Evolutionary conservation across 768 basidiomycete species (phyloP).

Genomic region (Naganishia vishniacii): DNA sequence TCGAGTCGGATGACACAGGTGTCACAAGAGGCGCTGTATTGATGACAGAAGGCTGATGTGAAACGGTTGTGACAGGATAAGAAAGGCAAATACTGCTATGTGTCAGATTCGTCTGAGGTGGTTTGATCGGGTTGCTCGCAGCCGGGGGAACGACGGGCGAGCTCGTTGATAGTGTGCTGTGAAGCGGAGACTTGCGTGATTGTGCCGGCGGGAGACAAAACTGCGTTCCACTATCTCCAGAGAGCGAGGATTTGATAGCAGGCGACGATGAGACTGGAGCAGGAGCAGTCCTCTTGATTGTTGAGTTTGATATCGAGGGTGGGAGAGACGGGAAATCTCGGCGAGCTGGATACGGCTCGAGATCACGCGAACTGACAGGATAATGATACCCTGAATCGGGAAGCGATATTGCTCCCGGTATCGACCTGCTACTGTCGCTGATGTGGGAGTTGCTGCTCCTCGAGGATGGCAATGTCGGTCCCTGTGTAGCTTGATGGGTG

Average conservation of each 20-base stretch:
- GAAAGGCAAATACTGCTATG: background rate
- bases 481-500: background rate
- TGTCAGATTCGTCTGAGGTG: background rate
- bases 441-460: constrained; percentile 3
- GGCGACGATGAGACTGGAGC: background rate
- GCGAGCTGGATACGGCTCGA: background rate
- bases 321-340: background rate
- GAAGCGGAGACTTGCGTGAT: background rate
- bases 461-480: constrained; percentile 1
- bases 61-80: background rate
- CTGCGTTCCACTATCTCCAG: background rate
- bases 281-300: background rate
- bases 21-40: background rate
- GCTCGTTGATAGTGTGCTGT: background rate
- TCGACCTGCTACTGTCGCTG: constrained; percentile 13
- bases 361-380: background rate
- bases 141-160: background rate
- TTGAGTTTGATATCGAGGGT: too few species aligned
- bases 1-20: background rate
- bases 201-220: background rate
- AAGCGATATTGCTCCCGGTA: background rate
- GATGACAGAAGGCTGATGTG: background rate
- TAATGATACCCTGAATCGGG: constrained; percentile 1
- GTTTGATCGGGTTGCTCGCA: background rate
- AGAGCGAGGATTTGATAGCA: background rate